These are phyloP conservation scores for Choiromyces venosus DNA, from an alignment of 495 filamentous ascomycete genomes.

Conservation along the genomic window DNA sequence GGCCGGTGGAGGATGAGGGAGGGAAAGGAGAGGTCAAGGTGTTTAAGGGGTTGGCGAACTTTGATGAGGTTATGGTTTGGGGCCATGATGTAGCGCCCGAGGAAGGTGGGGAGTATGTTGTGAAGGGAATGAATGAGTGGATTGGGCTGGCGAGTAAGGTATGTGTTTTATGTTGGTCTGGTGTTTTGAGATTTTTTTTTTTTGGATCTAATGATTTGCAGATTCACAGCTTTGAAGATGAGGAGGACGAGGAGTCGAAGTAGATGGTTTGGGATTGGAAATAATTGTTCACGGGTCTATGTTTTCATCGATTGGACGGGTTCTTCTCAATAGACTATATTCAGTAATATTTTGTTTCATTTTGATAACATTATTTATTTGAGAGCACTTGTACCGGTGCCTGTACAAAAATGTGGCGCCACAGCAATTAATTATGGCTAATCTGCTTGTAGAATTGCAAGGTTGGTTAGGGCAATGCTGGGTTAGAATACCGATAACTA, in stretches of 20 bases:
- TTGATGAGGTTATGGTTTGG: slow-evolving; percentile 78
- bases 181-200: neutral
- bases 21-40: slow-evolving; percentile 52
- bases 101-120: slow-evolving; percentile 51
- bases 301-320: neutral
- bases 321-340: neutral
- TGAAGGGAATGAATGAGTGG: slow-evolving; percentile 74
- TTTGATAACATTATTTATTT: neutral
- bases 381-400: neutral
- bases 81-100: slow-evolving; percentile 60
- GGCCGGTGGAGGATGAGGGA: slow-evolving; percentile 44
- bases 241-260: neutral
- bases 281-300: neutral
- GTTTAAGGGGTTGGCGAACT: slow-evolving; percentile 59
- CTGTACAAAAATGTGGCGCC: neutral
- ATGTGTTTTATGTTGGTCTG: neutral
- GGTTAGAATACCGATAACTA: neutral
- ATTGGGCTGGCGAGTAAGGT: slow-evolving; percentile 63
- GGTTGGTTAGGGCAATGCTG: neutral
- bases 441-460: neutral
- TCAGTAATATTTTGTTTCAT: neutral
- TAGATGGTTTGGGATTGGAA: neutral
- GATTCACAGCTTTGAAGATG: neutral
- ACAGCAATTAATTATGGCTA: neutral
- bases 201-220: neutral